A percentile compares a stretch with the other conserved stretches of the same genome.
These are phyloP conservation scores for Saccharomycopsis sp. DNA, from an alignment of 805 yeast genomes.

Conservation along the genomic window DNA sequence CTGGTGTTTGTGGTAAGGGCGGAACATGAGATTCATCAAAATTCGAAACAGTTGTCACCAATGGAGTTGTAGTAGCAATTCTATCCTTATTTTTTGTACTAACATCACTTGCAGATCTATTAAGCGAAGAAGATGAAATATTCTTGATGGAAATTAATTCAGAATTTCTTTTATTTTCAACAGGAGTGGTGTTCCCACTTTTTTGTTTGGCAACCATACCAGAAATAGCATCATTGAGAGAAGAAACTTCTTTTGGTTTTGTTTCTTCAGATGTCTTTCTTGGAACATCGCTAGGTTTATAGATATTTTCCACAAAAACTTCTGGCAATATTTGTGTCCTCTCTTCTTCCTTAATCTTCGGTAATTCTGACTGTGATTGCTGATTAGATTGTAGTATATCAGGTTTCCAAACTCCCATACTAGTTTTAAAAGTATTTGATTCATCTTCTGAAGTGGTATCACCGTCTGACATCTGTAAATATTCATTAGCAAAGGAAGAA, in stretches of 20 bases:
- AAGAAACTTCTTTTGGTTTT: no score
- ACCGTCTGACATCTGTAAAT: conserved; percentile 8
- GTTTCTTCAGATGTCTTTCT: no score
- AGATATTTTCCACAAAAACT: no score
- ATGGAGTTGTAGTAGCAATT: conserved; percentile 3
- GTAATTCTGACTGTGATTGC: no score
- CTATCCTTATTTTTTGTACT: neutral
- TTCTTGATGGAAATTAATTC: conserved; percentile 3
- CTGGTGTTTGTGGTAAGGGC: neutral
- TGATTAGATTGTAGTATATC: no score
- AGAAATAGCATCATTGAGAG: neutral
- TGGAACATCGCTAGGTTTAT: no score
- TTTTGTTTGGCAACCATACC: neutral
- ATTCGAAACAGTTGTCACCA: neutral
- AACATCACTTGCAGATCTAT: neutral
- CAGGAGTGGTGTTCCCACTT: neutral
- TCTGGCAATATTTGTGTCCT: no score
- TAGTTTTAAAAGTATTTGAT: neutral
- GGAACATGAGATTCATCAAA: neutral
- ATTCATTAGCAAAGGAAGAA: conserved; percentile 6
- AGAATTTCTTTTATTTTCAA: neutral
- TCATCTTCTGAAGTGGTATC: conserved; percentile 8
- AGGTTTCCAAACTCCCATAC: neutral
- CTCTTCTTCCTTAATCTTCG: no score
- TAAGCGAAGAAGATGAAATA: neutral